Conservation (phyloP, 2,329 filamentous ascomycete species). For the Colletotrichum magnum region DNA sequence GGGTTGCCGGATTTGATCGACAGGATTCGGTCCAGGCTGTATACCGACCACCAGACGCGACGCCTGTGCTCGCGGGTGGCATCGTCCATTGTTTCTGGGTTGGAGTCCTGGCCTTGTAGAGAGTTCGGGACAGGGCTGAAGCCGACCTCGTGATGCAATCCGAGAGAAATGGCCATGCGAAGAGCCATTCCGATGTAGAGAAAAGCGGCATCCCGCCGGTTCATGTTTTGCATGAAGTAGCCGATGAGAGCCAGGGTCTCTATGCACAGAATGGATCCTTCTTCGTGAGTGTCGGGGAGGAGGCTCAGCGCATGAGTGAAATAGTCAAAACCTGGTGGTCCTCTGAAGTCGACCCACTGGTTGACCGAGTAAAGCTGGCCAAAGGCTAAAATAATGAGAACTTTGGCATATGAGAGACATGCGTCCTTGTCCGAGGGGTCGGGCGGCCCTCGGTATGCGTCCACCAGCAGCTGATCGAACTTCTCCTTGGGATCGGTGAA, state of each 20-base stretch:
- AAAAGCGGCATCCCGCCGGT: conserved; percentile 68
- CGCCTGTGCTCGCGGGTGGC: conserved; percentile 61
- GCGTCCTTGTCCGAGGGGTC: conserved; percentile 60
- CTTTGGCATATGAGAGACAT: conserved; percentile 65
- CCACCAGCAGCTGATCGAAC: conserved; percentile 61
- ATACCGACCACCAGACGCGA: conserved; percentile 52
- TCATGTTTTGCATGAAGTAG: conserved; percentile 71
- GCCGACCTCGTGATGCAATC: conserved; percentile 67
- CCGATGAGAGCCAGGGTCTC: conserved; percentile 68
- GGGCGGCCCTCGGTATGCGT: conserved; percentile 59
- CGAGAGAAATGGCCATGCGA: conserved; percentile 70
- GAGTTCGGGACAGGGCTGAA: conserved; percentile 2
- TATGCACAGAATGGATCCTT: conserved; percentile 67
- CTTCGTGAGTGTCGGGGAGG: conserved; percentile 68
- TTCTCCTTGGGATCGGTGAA: conserved; percentile 60
- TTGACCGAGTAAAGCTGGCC: conserved; percentile 71
- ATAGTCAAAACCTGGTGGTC: conserved; percentile 69
- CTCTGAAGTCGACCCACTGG: conserved; percentile 65
- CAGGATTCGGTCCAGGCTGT: conserved; percentile 51
- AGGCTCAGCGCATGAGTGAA: conserved; percentile 66
- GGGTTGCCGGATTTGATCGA: conserved; percentile 52
- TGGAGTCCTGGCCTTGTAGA: conserved; percentile 21
- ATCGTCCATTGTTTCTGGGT: conserved; percentile 12
- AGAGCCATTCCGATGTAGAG: conserved; percentile 68
- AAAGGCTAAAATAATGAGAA: conserved; percentile 67